These are phyloP conservation scores for Diphasiastrum complanatum DNA, from an alignment of 83 land plant species.

Conservation along the genomic window DNA sequence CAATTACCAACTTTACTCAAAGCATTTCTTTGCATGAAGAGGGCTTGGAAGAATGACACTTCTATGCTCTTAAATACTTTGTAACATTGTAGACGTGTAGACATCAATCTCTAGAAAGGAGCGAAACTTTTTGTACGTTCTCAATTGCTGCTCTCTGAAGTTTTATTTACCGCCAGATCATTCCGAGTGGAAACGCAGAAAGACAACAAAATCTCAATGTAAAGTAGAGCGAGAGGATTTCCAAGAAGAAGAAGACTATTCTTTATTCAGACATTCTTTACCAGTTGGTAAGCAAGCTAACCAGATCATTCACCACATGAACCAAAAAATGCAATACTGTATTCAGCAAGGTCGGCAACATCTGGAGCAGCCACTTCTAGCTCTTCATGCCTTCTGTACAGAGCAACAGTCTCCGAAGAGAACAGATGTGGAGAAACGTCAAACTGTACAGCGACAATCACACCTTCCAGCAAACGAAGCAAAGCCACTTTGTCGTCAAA, in stretches of 20 bases:
- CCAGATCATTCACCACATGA: conserved; percentile 11
- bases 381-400: neutral
- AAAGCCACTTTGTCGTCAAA: neutral
- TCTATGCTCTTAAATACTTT: no score
- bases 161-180: conserved; percentile 24
- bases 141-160: neutral
- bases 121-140: no score
- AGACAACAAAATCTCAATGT: conserved; percentile 24
- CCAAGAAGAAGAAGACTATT: conserved; percentile 54
- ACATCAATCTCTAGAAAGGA: no score
- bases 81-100: no score
- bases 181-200: conserved; percentile 41
- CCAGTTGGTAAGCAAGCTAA: conserved; percentile 65
- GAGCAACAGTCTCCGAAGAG: no score
- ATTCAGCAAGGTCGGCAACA: neutral
- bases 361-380: neutral
- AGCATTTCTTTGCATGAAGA: no score
- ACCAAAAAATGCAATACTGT: neutral
- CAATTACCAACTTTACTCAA: no score
- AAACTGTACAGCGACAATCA: neutral
- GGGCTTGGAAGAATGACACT: no score
- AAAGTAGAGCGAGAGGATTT: conserved; percentile 21
- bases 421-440: neutral
- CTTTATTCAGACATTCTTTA: conserved; percentile 50
- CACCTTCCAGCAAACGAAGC: conserved; percentile 6